These are phyloP conservation scores for Alternaria sp. DNA, from an alignment of 2,329 filamentous ascomycete genomes.

Conservation along the genomic window DNA sequence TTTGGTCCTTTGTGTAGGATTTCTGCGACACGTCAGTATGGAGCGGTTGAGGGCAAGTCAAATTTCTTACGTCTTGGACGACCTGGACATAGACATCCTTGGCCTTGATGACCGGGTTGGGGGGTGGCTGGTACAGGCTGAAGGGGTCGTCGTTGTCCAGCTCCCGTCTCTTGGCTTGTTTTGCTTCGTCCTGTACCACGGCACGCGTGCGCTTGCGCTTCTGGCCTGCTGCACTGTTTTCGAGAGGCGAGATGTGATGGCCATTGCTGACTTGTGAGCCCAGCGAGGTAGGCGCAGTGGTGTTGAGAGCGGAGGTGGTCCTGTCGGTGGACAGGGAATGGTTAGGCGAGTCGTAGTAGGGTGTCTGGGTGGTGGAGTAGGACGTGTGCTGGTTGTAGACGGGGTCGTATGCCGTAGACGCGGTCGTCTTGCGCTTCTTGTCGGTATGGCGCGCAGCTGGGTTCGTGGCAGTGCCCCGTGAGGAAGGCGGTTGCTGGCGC, in stretches of 20 bases:
- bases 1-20: slow-evolving; percentile 63
- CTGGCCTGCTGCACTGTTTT: slow-evolving; percentile 74
- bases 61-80: slow-evolving; percentile 63
- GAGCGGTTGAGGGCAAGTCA: neutral
- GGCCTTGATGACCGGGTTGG: slow-evolving; percentile 89
- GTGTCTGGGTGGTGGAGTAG: slow-evolving; percentile 77
- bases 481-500: slow-evolving; percentile 30
- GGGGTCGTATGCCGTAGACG: slow-evolving; percentile 70
- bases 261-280: slow-evolving; percentile 70
- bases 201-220: slow-evolving; percentile 91
- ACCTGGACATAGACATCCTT: slow-evolving; percentile 68
- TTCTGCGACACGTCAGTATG: slow-evolving; percentile 50
- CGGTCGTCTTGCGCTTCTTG: slow-evolving; percentile 78
- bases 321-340: slow-evolving; percentile 83
- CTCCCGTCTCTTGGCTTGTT: slow-evolving; percentile 69
- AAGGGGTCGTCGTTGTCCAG: slow-evolving; percentile 75
- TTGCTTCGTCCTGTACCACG: slow-evolving; percentile 82
- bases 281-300: slow-evolving; percentile 87
- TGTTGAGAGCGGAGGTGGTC: slow-evolving; percentile 80
- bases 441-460: slow-evolving; percentile 63
- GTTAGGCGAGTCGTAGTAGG: slow-evolving; percentile 71
- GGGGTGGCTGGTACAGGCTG: slow-evolving; percentile 83
- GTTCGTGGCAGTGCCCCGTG: slow-evolving; percentile 48
- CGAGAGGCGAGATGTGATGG: slow-evolving; percentile 67
- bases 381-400: slow-evolving; percentile 75